Evolutionary conservation across 306 rosid species (phyloP), one percentile per base, ranked within the genome.

Genomic region (Lagenaria siceraria): DNA sequence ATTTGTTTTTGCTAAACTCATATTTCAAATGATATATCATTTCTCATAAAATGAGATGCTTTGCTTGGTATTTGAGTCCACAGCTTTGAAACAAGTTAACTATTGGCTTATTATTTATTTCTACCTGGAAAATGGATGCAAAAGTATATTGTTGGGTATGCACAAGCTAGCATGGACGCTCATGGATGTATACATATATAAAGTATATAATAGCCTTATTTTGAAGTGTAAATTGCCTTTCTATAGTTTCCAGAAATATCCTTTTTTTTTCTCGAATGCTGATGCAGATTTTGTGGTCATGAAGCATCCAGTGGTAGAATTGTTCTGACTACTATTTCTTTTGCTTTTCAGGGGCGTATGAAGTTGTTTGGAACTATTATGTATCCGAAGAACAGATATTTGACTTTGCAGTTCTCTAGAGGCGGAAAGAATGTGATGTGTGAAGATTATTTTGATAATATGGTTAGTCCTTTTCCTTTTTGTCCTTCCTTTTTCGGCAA

Each of bases 311-410:
- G 74, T 42, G 29, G 38, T 58, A 7, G 35, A 49, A 69, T 53
- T 10, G 6, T 82, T 75, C 40, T 13, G 33, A 56, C 1, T 77
- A 2, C n/a, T 58, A 40, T 38, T 25, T 54, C 24, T 76, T 80
- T 75, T 14, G 25, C 78, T 83, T 82, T 75, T 53, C 88, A 89
- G 96, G 98, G 98, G 35, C 87, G 83, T 75, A 84, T 94, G 90
- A 94, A 94, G 87, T 82, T 94, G 87, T 92, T 94, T 79, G 98
- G 98, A 80, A 92, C 97, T 25, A 90, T 94, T 70, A 87, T 90
- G 38, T 94, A 90, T 82, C 98, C 98, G 10, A 83, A 84, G 79
- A 94, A 88, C 84, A 90, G 85, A 84, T 94, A 94, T 85, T 80
- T 92, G 87, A 92, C 98, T 61, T 78, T 94, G 79, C 98, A 90